Evolutionary conservation across 2,329 filamentous ascomycete genomes (phyloP).

Genomic region (Geosmithia morbida): DNA sequence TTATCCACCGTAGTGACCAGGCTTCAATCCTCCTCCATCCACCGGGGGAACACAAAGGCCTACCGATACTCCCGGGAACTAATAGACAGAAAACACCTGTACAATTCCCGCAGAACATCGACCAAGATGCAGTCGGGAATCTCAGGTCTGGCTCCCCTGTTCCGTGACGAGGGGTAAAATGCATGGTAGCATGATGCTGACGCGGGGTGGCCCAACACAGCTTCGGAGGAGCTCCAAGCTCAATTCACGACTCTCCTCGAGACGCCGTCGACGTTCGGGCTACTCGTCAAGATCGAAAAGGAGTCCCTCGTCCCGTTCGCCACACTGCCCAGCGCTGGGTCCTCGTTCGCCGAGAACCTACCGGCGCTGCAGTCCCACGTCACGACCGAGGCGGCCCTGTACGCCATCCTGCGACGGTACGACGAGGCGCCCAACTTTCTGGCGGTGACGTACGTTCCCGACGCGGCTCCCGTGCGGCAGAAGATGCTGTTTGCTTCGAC

Average conservation of each 20-base stretch:
- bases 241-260: slow-evolving; percentile 58
- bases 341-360: slow-evolving; percentile 51
- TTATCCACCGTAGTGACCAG: background rate
- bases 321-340: slow-evolving; percentile 34
- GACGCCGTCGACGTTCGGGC: slow-evolving; percentile 47
- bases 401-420: slow-evolving; percentile 60
- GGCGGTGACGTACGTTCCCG: slow-evolving; percentile 66
- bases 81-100: background rate
- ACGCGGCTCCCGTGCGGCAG: slow-evolving; percentile 63
- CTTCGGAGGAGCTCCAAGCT: slow-evolving; percentile 61
- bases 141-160: slow-evolving; percentile 32
- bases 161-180: background rate
- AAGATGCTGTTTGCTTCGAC: slow-evolving; percentile 81
- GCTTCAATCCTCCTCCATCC: background rate
- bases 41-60: background rate
- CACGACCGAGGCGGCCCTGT: slow-evolving; percentile 52
- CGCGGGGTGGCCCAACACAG: slow-evolving; percentile 28
- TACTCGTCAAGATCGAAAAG: slow-evolving; percentile 54
- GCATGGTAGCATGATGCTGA: background rate
- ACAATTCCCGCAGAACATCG: slow-evolving; percentile 3
- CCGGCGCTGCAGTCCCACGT: slow-evolving; percentile 46
- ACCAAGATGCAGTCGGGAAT: slow-evolving; percentile 62
- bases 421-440: slow-evolving; percentile 42
- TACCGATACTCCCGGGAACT: background rate
- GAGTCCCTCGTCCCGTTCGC: slow-evolving; percentile 52